phyloP scores from a whole-genome alignment of 2,329 filamentous ascomycete species.

The Stagonosporopsis chrysanthemi region DNA sequence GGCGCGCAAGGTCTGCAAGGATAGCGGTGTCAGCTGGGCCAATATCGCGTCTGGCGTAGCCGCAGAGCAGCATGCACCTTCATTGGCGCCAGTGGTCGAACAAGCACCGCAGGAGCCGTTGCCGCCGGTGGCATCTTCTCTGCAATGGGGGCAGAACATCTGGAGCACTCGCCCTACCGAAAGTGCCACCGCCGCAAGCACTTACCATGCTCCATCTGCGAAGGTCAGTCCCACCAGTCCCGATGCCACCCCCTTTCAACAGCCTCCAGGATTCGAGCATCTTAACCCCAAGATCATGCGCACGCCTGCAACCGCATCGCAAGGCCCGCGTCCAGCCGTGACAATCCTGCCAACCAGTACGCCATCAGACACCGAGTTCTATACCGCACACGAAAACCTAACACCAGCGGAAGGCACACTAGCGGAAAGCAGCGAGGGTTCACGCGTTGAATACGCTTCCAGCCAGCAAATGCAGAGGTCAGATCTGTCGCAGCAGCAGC shows the following conservation, averaged over 20 bases:
- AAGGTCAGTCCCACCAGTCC: neutral
- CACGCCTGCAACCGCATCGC: neutral
- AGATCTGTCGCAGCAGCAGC: neutral
- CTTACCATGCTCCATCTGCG: neutral
- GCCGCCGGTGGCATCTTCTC: no score
- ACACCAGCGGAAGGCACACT: neutral
- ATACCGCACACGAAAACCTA: neutral
- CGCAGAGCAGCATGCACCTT: neutral
- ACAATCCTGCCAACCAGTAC: neutral
- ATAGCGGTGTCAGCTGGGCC: constrained; percentile 3
- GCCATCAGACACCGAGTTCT: neutral
- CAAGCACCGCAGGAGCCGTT: neutral
- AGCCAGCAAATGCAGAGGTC: neutral
- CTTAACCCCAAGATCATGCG: no score
- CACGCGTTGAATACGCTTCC: neutral
- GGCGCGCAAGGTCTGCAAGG: neutral
- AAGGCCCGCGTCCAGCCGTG: neutral
- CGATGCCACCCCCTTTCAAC: neutral
- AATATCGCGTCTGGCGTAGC: neutral
- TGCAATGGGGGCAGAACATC: neutral
- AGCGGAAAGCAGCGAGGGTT: neutral
- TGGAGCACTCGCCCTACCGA: neutral
- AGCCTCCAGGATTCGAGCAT: neutral
- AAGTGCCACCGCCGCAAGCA: neutral
- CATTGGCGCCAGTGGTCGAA: neutral